Conservation (phyloP, 306 rosid genomes). For the Prunus mume region DNA sequence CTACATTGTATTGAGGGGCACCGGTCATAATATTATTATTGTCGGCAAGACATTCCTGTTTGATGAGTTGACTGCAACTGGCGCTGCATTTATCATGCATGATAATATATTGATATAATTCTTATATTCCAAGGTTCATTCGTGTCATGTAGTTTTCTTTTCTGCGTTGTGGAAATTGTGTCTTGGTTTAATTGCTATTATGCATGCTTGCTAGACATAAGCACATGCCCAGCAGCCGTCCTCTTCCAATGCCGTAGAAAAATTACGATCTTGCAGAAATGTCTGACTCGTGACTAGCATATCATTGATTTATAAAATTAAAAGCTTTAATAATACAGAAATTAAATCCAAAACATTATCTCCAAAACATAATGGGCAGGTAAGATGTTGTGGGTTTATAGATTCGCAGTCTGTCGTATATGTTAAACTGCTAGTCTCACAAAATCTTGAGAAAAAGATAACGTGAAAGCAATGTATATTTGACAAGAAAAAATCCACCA, state of each 20-base stretch:
- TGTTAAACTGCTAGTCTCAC: background rate
- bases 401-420: conserved; percentile 4
- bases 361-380: background rate
- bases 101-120: no score
- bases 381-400: conserved; percentile 3
- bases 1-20: no score
- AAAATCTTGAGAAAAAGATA: conserved; percentile 33
- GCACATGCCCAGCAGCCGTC: conserved; percentile 1
- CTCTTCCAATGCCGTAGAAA: background rate
- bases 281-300: background rate
- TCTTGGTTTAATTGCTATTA: background rate
- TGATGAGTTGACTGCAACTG: background rate
- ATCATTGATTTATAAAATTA: background rate
- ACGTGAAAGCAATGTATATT: conserved; percentile 32
- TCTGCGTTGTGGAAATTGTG: conserved; percentile 15
- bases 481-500: conserved; percentile 1
- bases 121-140: background rate
- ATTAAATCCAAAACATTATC: background rate
- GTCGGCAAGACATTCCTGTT: background rate
- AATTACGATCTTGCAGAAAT: background rate
- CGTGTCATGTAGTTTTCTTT: background rate
- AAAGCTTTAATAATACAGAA: background rate
- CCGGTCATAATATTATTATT: no score
- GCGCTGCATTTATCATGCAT: no score
- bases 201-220: background rate